Evolutionary conservation across 257 asterid species (phyloP).

Genomic region (Ilex aquifolium): DNA sequence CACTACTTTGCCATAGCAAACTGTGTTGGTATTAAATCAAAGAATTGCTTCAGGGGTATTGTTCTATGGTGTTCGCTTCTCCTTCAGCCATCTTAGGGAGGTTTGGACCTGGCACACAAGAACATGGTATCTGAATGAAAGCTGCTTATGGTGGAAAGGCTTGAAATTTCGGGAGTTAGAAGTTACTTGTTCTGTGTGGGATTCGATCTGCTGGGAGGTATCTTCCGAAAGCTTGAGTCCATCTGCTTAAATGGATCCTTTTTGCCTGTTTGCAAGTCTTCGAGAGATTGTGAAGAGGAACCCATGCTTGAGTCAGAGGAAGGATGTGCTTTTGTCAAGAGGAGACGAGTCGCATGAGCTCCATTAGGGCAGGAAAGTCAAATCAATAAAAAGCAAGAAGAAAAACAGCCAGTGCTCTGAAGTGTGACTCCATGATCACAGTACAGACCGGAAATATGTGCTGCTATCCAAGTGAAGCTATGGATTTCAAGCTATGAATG

Average conservation of each 20-base stretch:
- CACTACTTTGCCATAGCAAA: slow-evolving; percentile 16
- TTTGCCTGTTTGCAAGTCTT: slow-evolving; percentile 23
- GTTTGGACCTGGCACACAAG: slow-evolving; percentile 40
- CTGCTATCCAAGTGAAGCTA: slow-evolving; percentile 1
- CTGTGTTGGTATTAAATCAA: slow-evolving; percentile 9
- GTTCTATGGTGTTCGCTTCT: slow-evolving; percentile 12
- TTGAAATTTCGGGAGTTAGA: slow-evolving; percentile 18
- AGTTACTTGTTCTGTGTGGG: slow-evolving; percentile 70
- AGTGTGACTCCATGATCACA: not conserved
- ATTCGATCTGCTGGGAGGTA: slow-evolving; percentile 61
- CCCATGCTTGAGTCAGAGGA: not conserved
- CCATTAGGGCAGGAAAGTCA: slow-evolving; percentile 25
- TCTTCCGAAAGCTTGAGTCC: slow-evolving; percentile 36
- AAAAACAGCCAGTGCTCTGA: slow-evolving; percentile 22
- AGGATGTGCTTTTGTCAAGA: no score
- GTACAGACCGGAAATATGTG: no score
- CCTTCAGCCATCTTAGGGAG: slow-evolving; percentile 27
- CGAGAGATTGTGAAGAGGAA: slow-evolving; percentile 27
- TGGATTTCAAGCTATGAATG: slow-evolving; percentile 20
- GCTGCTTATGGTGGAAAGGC: slow-evolving; percentile 20
- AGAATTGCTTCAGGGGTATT: not conserved
- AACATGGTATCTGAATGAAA: slow-evolving; percentile 28
- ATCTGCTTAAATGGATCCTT: slow-evolving; percentile 43
- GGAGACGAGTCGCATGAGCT: slow-evolving; percentile 14
- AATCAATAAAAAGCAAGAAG: slow-evolving; percentile 38